These are phyloP conservation scores for Boletus subparvulus DNA, from an alignment of 768 basidiomycete species.

Conservation along the genomic window DNA sequence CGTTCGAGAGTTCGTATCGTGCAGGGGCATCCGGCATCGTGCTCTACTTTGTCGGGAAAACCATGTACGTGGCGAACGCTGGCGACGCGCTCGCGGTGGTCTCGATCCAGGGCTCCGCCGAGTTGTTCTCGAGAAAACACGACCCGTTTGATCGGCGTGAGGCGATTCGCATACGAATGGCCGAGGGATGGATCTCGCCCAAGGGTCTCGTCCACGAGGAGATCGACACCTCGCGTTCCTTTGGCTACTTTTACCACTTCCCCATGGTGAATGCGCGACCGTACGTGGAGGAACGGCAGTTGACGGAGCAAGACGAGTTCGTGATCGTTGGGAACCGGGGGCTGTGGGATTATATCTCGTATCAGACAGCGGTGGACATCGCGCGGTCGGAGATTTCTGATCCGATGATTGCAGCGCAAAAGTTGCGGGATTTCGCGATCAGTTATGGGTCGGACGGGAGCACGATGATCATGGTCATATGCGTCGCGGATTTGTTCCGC, in stretches of 20 bases:
- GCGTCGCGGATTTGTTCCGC: conserved; percentile 75
- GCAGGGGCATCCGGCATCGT: conserved; percentile 85
- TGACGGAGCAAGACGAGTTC: conserved; percentile 89
- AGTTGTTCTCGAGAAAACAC: conserved; percentile 75
- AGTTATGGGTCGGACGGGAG: conserved; percentile 93
- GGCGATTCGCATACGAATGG: conserved; percentile 80
- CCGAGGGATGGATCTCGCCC: conserved; percentile 94
- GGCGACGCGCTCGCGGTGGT: conserved; percentile 88
- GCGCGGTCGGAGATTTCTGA: conserved; percentile 69
- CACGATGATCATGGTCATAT: conserved; percentile 98
- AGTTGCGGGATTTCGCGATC: conserved; percentile 93
- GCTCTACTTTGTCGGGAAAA: conserved; percentile 77
- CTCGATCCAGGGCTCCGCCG: conserved; percentile 71
- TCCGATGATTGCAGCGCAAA: conserved; percentile 92
- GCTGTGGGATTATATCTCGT: conserved; percentile 91
- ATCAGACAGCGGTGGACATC: conserved; percentile 96
- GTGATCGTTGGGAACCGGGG: conserved; percentile 93
- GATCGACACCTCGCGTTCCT: conserved; percentile 86
- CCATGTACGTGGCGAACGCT: conserved; percentile 85
- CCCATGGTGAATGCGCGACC: conserved; percentile 91
- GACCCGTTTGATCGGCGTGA: conserved; percentile 88
- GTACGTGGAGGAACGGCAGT: conserved; percentile 62
- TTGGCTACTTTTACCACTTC: conserved; percentile 88
- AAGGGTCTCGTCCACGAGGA: conserved; percentile 90
- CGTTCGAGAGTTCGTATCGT: conserved; percentile 50